Base-by-base conservation (phyloP, 768 basidiomycete genomes). In the Suillus hirtellus region DNA sequence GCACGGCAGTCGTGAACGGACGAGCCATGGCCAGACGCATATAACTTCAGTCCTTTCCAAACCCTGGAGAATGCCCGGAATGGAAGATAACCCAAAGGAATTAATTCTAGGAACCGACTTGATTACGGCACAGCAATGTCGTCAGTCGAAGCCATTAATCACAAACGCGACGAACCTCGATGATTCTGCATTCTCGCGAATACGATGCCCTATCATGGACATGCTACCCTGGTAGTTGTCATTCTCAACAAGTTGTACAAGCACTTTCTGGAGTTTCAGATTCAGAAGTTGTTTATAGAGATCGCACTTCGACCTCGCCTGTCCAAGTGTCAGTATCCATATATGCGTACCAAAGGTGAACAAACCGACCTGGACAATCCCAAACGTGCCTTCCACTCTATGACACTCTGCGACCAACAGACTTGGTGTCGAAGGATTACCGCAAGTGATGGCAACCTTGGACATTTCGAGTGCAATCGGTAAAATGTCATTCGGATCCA, bases 281-380 rank as follows among this genome's bases (percentile, higher is more conserved):
- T 86, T 83, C 62, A 93, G 77, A 10, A 88, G 75, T 68, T 93
- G 89, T 73, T 94, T 96, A 77, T 96, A 92, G 21, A 88, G 73
- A 74, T 99, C 96, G 67, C 84, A 82, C 61, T 82, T 86, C 2
- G 94, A 97, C 62, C 88, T 85, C 12, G 96, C 86, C 93, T 96
- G 63, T 35, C 34, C 60, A 60, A 4, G 61, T 21, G 61, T 68
- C 9, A 67, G 65, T 60, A 14, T 66, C 35, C 38, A 40, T 42
- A 40, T 42, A 50, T 65, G 53, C 50, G 21, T 10, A 43, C 40
- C 19, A 31, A 53, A 46, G 46, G 34, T 52, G 42, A 60, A n/a
- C 40, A 24, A 10, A 78, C 86, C 52, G 68, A 94, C 95, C 65
- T 86, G 83, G 15, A 90, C 85, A 47, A 92, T 85, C 15, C 93